These are phyloP conservation scores for Pseudozyma tsukubaensis DNA, from an alignment of 1,284 basidiomycete genomes.

Conservation along the genomic window DNA sequence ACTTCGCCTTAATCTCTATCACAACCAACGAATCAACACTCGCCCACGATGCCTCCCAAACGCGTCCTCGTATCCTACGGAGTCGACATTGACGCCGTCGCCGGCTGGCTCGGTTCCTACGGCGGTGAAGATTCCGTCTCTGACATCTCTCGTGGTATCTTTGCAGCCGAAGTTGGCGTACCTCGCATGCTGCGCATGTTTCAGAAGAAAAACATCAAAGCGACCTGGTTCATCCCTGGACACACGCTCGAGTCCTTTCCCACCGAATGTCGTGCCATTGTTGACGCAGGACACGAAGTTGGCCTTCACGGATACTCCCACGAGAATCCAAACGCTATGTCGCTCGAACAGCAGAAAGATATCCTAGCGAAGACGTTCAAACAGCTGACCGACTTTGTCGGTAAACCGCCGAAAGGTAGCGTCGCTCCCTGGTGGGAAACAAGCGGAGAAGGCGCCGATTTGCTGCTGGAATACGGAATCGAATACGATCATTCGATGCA, in stretches of 20 bases:
- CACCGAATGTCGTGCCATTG: slow-evolving; percentile 75
- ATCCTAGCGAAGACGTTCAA: slow-evolving; percentile 78
- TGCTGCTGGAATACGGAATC: slow-evolving; percentile 80
- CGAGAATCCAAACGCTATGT: slow-evolving; percentile 73
- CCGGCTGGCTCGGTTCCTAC: slow-evolving; percentile 75
- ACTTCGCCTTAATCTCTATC: too few species aligned
- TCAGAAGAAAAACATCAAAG: slow-evolving; percentile 80
- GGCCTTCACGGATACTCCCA: slow-evolving; percentile 52
- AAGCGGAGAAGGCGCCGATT: slow-evolving; percentile 77
- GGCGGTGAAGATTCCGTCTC: slow-evolving; percentile 77
- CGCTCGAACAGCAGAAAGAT: slow-evolving; percentile 77
- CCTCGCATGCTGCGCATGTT: slow-evolving; percentile 72
- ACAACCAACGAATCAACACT: too few species aligned
- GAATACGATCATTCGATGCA: slow-evolving; percentile 74
- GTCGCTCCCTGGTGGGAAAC: slow-evolving; percentile 86
- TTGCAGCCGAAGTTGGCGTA: slow-evolving; percentile 75
- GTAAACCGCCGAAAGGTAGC: slow-evolving; percentile 76
- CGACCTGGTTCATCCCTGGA: slow-evolving; percentile 72
- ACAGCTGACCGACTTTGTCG: slow-evolving; percentile 78
- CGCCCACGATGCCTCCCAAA: slow-evolving; percentile 15
- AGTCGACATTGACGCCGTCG: slow-evolving; percentile 37
- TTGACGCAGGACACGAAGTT: slow-evolving; percentile 79
- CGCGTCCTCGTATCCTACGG: slow-evolving; percentile 33
- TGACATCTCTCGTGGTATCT: slow-evolving; percentile 78
- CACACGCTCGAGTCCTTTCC: slow-evolving; percentile 80